Evolutionary conservation across 148 eudicot species (phyloP), one percentile per base, ranked within the genome.

Genomic region (Suaeda aralocaspica): DNA sequence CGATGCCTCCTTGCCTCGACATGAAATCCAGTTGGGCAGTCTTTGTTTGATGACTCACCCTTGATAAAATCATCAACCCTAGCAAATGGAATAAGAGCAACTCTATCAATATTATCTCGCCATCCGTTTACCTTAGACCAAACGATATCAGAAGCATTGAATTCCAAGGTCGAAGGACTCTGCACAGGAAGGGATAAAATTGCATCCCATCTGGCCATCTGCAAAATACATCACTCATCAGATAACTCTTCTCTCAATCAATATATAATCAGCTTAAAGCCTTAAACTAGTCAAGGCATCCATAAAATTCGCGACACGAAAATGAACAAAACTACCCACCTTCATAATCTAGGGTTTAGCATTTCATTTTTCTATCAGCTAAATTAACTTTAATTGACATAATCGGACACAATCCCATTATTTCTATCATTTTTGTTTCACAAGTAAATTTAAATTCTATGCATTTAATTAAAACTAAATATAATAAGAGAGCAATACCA

Each of bases 161-260:
- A 87, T 79, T 93, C 95, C 82, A 81, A 77, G 48, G 81, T 74
- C 41, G 98, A 83, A 76, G 98, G 98, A 72, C 80, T 90, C 75
- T 93, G 98, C 62, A 93, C 96, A n/a, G 98, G 98, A 36, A 93
- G 95, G 39, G 96, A 84, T 60, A 93, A 75, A 71, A 93, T 93
- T 76, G 84, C 86, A 79, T 93, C 98, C 98, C 98, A 93, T 76
- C 98, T 85, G 39, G 96, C 90, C 98, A 93, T 93, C 69, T 67
- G 64, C 68, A 72, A 49, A 67, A 33, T 46, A 52, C 56, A 28
- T 6, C 11, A 59, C 18, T 49, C 15, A 46, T 30, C 34, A 69
- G 39, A 52, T 29, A 41, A 11, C 2, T 1, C 34, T 2, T 33
- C 10, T 1, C 72, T 18, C 0, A 15, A 42, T 7, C 64, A 41